These are phyloP conservation scores for Colletotrichum gigasporum DNA, from an alignment of 2,329 filamentous ascomycete genomes.

Conservation along the genomic window DNA sequence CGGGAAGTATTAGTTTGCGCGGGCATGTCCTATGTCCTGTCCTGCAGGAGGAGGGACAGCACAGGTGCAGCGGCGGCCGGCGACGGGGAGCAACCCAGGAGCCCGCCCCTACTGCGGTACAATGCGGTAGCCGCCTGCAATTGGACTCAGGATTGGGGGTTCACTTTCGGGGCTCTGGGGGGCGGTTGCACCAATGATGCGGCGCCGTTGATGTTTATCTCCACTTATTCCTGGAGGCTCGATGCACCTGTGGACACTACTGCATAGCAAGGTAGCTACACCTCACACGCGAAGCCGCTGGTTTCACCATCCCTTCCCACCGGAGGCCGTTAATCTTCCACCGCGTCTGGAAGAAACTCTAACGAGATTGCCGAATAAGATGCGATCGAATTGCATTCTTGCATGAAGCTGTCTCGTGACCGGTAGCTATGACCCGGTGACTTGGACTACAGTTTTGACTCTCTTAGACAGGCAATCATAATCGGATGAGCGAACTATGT, in stretches of 20 bases:
- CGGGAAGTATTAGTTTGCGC: constrained; percentile 29
- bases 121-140: not conserved
- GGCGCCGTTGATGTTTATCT: not conserved
- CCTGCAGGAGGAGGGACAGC: constrained; percentile 27
- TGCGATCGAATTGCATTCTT: not conserved
- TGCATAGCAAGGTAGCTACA: no score
- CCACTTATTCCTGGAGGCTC: not conserved
- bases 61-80: constrained; percentile 16
- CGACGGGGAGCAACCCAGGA: constrained; percentile 14
- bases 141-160: not conserved
- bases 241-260: no score
- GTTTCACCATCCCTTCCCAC: constrained; percentile 29
- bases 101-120: no score
- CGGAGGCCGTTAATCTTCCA: constrained; percentile 16
- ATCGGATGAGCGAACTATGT: constrained; percentile 16
- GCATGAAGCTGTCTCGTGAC: not conserved
- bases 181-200: not conserved
- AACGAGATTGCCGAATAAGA: not conserved
- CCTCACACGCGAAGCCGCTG: constrained; percentile 16
- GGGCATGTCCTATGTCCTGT: constrained; percentile 28
- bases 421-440: not conserved
- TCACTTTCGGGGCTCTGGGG: not conserved
- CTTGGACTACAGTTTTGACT: constrained; percentile 9
- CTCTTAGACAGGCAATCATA: constrained; percentile 1
- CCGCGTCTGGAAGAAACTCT: not conserved